phyloP scores from a whole-genome alignment of 2,329 filamentous ascomycete species.

The Fusarium sp. region DNA sequence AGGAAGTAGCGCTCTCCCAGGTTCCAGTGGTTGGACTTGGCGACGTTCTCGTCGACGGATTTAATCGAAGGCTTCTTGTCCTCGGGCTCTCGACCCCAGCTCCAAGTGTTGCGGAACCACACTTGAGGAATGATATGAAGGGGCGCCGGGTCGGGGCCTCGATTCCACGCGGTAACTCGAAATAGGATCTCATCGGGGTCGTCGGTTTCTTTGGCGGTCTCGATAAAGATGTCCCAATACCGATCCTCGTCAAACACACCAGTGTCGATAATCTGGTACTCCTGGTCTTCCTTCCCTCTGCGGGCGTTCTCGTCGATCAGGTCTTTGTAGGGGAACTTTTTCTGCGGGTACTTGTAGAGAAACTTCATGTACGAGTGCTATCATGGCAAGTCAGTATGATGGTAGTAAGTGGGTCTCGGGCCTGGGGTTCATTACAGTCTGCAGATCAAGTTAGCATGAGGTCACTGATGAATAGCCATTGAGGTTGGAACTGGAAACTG shows the following conservation, averaged over 20 bases:
- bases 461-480: not conserved
- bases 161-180: constrained; percentile 95
- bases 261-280: constrained; percentile 94
- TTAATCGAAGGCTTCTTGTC: constrained; percentile 85
- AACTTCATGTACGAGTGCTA: constrained; percentile 99
- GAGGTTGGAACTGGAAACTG: constrained; percentile 44
- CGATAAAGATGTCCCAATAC: constrained; percentile 98
- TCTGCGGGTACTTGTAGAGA: constrained; percentile 97
- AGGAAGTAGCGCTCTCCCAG: constrained; percentile 87
- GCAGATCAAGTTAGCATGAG: constrained; percentile 39
- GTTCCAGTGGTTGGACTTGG: constrained; percentile 81
- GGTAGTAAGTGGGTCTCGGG: not conserved
- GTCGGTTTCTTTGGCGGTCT: constrained; percentile 93
- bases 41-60: constrained; percentile 73
- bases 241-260: constrained; percentile 87
- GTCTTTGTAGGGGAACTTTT: constrained; percentile 91
- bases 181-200: constrained; percentile 93
- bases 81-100: constrained; percentile 84
- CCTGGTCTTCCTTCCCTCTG: constrained; percentile 79
- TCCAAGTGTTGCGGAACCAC: constrained; percentile 98
- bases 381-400: constrained; percentile 26
- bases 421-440: constrained; percentile 58
- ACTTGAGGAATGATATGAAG: constrained; percentile 94
- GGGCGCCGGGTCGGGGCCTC: constrained; percentile 89
- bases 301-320: constrained; percentile 85